These are phyloP conservation scores for Spongospora subterranea DNA, from an alignment of 208 protist species.

Conservation along the genomic window DNA sequence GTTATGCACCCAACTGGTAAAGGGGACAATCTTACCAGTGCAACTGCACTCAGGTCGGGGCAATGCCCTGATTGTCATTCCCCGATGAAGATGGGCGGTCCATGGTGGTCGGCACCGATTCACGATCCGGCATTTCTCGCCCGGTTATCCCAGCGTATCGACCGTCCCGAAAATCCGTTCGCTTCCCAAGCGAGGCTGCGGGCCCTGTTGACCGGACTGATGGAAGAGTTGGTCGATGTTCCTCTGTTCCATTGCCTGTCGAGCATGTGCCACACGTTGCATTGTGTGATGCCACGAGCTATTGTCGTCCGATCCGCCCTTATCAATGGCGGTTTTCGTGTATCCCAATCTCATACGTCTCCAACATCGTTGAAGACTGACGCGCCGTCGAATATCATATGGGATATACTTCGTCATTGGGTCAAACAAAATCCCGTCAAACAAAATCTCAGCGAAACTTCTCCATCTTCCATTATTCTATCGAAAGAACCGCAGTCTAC, in stretches of 20 bases:
- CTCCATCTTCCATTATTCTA: conserved; percentile 46
- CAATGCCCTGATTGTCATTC: background rate
- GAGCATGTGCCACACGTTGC: conserved; percentile 23
- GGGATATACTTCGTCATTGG: conserved; percentile 83
- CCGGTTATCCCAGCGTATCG: background rate
- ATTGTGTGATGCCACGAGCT: conserved; percentile 14
- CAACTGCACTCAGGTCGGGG: background rate
- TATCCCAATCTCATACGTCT: conserved; percentile 87
- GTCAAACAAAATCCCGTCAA: background rate
- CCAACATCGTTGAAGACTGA: conserved; percentile 87
- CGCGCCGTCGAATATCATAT: conserved; percentile 83
- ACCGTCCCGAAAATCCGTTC: background rate
- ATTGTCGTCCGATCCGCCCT: conserved; percentile 24
- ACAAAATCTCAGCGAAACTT: background rate
- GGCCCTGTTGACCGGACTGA: background rate
- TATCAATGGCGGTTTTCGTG: conserved; percentile 77
- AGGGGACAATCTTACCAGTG: background rate
- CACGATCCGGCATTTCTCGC: background rate
- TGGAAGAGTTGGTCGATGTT: conserved; percentile 35
- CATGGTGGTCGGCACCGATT: conserved; percentile 31
- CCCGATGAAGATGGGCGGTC: background rate
- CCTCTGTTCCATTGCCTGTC: background rate
- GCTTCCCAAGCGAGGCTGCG: background rate
- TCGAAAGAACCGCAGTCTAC: background rate
- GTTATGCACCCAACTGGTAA: background rate